A percentile compares a stretch with the other conserved stretches of the same genome.
These are phyloP conservation scores for Phyllosticta citriasiana DNA, from an alignment of 2,329 filamentous ascomycete species.

Conservation along the genomic window DNA sequence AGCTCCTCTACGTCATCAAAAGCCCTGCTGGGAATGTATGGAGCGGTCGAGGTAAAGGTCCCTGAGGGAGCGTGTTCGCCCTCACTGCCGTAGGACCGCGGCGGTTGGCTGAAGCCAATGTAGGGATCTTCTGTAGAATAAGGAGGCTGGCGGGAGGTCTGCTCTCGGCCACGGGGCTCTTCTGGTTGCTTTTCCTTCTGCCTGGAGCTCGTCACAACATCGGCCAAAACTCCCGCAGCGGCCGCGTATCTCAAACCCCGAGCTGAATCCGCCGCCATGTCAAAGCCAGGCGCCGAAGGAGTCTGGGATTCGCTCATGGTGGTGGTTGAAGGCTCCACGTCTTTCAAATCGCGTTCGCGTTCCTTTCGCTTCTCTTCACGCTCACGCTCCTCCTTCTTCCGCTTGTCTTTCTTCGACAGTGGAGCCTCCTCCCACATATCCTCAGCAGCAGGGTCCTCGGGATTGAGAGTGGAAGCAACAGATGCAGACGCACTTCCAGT, in stretches of 20 bases:
- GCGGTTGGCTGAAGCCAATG: neutral
- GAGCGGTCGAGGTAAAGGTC: neutral
- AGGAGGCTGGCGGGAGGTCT: neutral
- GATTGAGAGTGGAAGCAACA: slow-evolving; percentile 10
- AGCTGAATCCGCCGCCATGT: neutral
- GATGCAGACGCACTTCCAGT: neutral
- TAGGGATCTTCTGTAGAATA: neutral
- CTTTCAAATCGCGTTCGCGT: neutral
- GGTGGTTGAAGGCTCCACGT: neutral
- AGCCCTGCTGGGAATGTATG: slow-evolving; percentile 22
- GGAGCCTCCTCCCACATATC: neutral
- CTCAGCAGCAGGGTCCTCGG: slow-evolving; percentile 15
- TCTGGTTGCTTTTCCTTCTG: neutral
- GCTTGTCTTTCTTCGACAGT: slow-evolving; percentile 10
- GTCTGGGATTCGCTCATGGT: neutral
- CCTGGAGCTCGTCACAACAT: neutral
- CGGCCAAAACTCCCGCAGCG: slow-evolving; percentile 1
- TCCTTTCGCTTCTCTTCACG: neutral
- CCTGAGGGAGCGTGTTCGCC: neutral
- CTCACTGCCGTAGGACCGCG: neutral
- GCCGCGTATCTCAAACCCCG: neutral
- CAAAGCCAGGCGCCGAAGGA: neutral
- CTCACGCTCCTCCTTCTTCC: slow-evolving; percentile 1
- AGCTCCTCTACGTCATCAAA: slow-evolving; percentile 26
- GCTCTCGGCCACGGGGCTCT: neutral